These are phyloP conservation scores for Penicillium macrosclerotiorum DNA, from an alignment of 495 filamentous ascomycete species.

Conservation along the genomic window DNA sequence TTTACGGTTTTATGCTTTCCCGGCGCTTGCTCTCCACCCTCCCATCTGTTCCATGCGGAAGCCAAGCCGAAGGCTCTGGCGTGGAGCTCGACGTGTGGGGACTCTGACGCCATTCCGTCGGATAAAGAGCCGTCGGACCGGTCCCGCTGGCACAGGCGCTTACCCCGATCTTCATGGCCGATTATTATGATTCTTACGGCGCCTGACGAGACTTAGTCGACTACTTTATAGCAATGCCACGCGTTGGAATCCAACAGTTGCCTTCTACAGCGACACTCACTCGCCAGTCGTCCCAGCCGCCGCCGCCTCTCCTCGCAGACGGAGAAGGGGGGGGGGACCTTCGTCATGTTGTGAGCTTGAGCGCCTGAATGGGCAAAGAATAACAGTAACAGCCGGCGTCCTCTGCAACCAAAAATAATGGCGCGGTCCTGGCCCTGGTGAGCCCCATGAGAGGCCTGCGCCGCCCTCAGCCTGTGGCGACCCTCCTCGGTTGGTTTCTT, in stretches of 20 bases:
- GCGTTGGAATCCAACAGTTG: neutral
- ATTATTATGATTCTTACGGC: neutral
- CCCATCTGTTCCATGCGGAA: neutral
- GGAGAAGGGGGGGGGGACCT: too few relatives aligned
- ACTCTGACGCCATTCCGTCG: constrained; percentile 16
- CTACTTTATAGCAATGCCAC: neutral
- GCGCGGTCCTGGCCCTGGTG: too few relatives aligned
- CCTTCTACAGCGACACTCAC: neutral
- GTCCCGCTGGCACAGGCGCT: neutral
- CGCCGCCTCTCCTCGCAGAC: neutral
- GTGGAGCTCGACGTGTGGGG: constrained; percentile 11
- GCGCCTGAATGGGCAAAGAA: too few relatives aligned
- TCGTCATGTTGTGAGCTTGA: neutral
- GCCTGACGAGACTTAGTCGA: neutral
- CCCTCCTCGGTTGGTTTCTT: too few relatives aligned
- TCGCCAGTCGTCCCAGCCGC: constrained; percentile 8
- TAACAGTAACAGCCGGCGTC: too few relatives aligned
- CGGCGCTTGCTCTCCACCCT: too few relatives aligned
- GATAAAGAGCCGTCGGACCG: constrained; percentile 8
- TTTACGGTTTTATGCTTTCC: too few relatives aligned
- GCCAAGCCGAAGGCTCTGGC: constrained; percentile 4
- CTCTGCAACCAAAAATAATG: too few relatives aligned
- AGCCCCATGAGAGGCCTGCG: too few relatives aligned
- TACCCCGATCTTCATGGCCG: neutral
- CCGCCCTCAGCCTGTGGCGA: too few relatives aligned